Conservation (phyloP, 1,284 basidiomycete genomes). For the Ceratobasidium sp. region DNA sequence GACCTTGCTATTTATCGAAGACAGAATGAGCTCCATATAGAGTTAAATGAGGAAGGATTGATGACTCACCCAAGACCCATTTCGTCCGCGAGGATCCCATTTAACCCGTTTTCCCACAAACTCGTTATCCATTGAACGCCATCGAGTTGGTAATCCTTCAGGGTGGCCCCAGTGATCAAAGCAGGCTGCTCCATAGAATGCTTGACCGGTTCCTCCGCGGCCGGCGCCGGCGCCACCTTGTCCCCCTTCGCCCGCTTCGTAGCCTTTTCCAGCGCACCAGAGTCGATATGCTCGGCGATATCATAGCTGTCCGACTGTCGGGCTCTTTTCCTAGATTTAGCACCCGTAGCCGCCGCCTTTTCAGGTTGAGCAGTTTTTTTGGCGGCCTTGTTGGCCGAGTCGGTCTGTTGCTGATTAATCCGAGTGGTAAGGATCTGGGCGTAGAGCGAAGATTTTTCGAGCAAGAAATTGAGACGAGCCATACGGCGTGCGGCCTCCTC, state of each 20-base stretch:
- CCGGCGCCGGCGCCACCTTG: constrained; percentile 56
- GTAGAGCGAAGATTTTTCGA: constrained; percentile 73
- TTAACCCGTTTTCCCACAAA: constrained; percentile 85
- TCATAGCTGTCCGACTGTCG: constrained; percentile 56
- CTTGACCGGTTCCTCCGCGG: neutral
- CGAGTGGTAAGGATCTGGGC: constrained; percentile 69
- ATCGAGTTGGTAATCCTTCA: constrained; percentile 94
- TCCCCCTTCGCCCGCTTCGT: constrained; percentile 51
- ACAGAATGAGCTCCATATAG: constrained; percentile 11
- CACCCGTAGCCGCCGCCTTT: constrained; percentile 50
- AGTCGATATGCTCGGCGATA: constrained; percentile 32
- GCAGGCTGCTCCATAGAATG: constrained; percentile 69
- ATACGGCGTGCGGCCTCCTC: constrained; percentile 66
- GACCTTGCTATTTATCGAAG: constrained; percentile 30
- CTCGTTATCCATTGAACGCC: constrained; percentile 97
- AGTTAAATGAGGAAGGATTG: constrained; percentile 15
- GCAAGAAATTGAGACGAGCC: constrained; percentile 65
- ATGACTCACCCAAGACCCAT: constrained; percentile 89
- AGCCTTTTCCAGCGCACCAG: constrained; percentile 33
- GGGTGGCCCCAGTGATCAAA: constrained; percentile 83
- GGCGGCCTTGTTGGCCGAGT: constrained; percentile 50
- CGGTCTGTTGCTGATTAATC: constrained; percentile 58
- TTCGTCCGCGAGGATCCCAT: constrained; percentile 71
- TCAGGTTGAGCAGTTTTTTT: constrained; percentile 35
- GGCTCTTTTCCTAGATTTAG: constrained; percentile 39